Evolutionary conservation across 1,139 yeast genomes (phyloP), one percentile per base, ranked within the genome.

Genomic region (Debaryomyces udenii): DNA sequence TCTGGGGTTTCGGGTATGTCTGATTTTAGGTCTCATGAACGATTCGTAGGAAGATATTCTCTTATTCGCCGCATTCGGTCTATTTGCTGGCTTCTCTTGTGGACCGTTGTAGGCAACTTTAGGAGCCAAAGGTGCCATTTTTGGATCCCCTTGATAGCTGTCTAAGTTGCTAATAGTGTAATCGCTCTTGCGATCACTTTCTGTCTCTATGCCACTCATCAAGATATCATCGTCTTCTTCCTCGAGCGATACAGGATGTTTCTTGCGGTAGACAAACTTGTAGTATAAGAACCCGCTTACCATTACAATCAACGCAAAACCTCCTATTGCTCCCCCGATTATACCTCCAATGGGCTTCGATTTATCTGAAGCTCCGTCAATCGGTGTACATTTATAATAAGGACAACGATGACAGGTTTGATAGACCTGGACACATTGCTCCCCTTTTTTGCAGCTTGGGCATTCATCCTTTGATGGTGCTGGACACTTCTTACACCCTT

Each of bases 241-340:
- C 49, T 53, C 54, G 27, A 55, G 48, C 27, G 47, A 44, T 32
- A 47, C 48, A 5, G 59, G 59, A 39, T 55, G 61, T 37, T 51
- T 62, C 57, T 57, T 64, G 50, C 49, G 53, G 63, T 54, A 59
- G 16, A 52, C 68, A 47, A 39, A 69, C 48, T 49, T 62, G 65
- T 56, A 72, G 48, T 63, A 72, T 39, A 64, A 46, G 9, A 70
- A 50, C 3, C 67, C 68, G 2, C 53, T 65, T 6, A 73, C 33
- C 0, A 68, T 43, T 0, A 68, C 61, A 2, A 78, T 16, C 2
- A 76, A 53, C 3, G 66, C 70, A 3, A 73, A 62, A 6, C 78
- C 80, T 9, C 83, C 86, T 2, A 78, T 70, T 2, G 80, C 80
- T 20, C 87, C 87, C 4, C 87, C 90, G 0, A 81, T 80, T 2